Base-by-base conservation (phyloP, 148 eudicot species). In the Diospyros lotus region DNA sequence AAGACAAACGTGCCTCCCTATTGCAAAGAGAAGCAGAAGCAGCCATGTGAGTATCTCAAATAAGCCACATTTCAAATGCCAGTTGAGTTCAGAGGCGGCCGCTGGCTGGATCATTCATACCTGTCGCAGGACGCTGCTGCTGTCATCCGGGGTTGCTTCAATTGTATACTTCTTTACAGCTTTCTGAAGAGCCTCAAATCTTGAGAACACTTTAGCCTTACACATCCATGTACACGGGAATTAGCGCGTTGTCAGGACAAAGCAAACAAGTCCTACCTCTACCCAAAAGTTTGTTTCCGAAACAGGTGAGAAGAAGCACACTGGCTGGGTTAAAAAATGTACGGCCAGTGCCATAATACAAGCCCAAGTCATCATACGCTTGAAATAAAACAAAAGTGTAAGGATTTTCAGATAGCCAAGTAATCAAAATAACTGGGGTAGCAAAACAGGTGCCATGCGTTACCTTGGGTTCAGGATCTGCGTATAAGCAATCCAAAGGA, bases 391-490 rank as follows among this genome's bases (percentile, higher is more conserved):
- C 4, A 14, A 63, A 54, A 17, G 2, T 45, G 62, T 54, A 43
- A 81, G 44, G 60, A 28, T 43, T 41, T 73, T 9, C 3, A 17
- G 41, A 75, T 56, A 58, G 58, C 48, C 72, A 54, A 41, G 11
- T 10, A 71, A 9, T 9, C 43, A 18, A 79, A 13, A 12, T 6
- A 13, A 10, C 41, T 4, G 5, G 46, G 54, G 12, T 39, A 12
- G 58, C 9, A 61, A 46, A 38, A 71, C 40, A 46, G 40, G 56
- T 64, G 48, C 12, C 44, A 66, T 40, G 9, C 41, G 28, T 76
- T 81, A 94, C 98, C 95, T 94, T 89, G 76, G 96, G 93, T 42
- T 94, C 98, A 66, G 98, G 98, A 81, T 94, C 97, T 40, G 92
- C 92, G 68, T 92, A 94, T 17, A 94, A 92, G 79, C 84, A 82